Evolutionary conservation across 768 basidiomycete genomes (phyloP), one percentile per base, ranked within the genome.

Genomic region (Boletus tylopilopsis): DNA sequence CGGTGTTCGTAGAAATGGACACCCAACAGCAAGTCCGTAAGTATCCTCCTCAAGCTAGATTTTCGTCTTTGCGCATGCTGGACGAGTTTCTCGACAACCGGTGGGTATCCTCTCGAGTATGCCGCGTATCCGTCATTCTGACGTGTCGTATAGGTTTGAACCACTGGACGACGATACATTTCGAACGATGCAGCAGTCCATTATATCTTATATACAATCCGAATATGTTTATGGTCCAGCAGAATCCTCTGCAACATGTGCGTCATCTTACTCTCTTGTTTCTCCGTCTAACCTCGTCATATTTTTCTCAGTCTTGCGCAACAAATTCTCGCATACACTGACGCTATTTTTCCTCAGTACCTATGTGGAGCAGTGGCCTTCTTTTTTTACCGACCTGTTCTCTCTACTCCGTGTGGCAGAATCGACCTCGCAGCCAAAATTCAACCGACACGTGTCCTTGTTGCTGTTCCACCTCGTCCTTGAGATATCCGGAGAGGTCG

Each of bases 401-500:
- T 71, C 81, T 35, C 81, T 92, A 60, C 82, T 91, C 54, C 84
- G 78, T 22, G 76, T 80, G 24, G 63, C 80, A 24, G 74, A 83
- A 54, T 77, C 82, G 10, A 73, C 75, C 34, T 74, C 79, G 13
- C 71, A 76, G 55, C 72, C 79, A 34, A 74, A 79, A 22, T 83
- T 87, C 71, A 95, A 94, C 66, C 81, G 81, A 37, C 89, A 94
- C 61, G 80, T 95, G 27, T 88, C 88, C 19, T 77, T 94, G 24
- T 79, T 99, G 50, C 84, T 96, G 66, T 90, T 98, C 66, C 93
- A 90, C 61, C 76, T 97, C 58, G 76, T 99, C 37, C 82, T 89
- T 51, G 96, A 99, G 67, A 94, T 98, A 46, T 94, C 94, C 0
- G 89, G 90, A 12, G 96, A 99, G 68, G 89, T 98, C n/a, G 92